Evolutionary conservation across 441 rosid genomes (phyloP).

Genomic region (Bruguiera hainesii): DNA sequence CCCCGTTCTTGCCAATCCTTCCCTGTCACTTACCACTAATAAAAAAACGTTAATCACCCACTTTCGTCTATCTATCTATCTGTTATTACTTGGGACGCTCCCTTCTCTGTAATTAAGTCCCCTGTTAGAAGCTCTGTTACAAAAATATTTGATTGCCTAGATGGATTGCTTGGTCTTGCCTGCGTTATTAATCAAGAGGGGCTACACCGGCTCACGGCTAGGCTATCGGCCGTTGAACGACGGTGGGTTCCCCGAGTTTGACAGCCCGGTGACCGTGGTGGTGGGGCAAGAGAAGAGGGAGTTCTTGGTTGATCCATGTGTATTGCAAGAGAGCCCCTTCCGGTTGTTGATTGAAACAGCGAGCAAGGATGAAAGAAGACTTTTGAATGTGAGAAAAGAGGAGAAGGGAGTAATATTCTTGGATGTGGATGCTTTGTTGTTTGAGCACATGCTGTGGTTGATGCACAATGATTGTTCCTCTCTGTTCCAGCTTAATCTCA

Average conservation of each 20-base stretch:
- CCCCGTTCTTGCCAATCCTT: background rate
- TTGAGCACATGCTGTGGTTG: constrained; percentile 90
- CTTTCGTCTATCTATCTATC: background rate
- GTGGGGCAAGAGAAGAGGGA: constrained; percentile 73
- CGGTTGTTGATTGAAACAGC: constrained; percentile 42
- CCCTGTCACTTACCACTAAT: background rate
- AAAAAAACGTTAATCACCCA: background rate
- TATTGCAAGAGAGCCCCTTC: constrained; percentile 65
- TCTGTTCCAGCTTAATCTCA: constrained; percentile 60
- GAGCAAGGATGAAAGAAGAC: constrained; percentile 15
- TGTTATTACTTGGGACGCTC: too few relatives aligned
- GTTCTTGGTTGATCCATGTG: constrained; percentile 58
- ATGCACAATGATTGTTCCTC: constrained; percentile 62
- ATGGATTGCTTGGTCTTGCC: constrained; percentile 77
- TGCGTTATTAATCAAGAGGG: constrained; percentile 38
- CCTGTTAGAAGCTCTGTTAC: too few relatives aligned
- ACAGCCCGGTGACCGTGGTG: constrained; percentile 48
- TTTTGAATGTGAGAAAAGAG: background rate
- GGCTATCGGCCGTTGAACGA: constrained; percentile 41
- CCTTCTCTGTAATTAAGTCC: too few relatives aligned
- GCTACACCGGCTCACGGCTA: constrained; percentile 33
- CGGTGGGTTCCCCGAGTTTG: constrained; percentile 24
- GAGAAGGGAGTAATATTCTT: constrained; percentile 42
- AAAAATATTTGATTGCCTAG: too few relatives aligned
- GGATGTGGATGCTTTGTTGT: constrained; percentile 70